Base-by-base conservation (phyloP, 306 rosid species). In the Casuarina cunninghamiana region DNA sequence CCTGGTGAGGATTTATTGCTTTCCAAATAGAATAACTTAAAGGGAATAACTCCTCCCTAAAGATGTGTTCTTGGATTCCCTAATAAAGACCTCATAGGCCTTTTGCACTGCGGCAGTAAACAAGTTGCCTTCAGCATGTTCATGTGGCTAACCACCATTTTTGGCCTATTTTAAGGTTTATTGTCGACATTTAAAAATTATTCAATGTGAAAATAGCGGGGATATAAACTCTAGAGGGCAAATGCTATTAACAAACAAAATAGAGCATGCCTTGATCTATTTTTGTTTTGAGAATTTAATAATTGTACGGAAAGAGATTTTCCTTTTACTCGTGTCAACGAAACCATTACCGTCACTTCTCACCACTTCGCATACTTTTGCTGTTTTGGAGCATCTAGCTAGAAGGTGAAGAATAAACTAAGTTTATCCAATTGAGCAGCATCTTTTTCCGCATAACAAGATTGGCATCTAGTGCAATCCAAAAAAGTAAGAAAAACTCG, bases 111-210 rank as follows among this genome's bases (percentile, higher is more conserved):
- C 16, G 7, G 37, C 71, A 80, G 38, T 72, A 77, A 75, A 26
- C 9, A 78, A 75, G 81, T 60, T 43, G 73, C 77, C 48, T 69
- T 61, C 41, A 74, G 75, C 77, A 6, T 76, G 8, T 67, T 46
- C 11, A 70, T 79, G 81, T 60, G 80, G 76, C 66, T 21, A 74
- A 77, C 85, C 84, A 84, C 71, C 68, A 49, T 72, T 77, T 35
- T 39, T 72, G 86, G 79, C 73, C 12, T 62, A 79, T 15, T 69
- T 87, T 84, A 81, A 72, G 71, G 48, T 75, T 57, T 26, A 26
- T 26, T 26, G 32, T 26, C 32, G 32, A 26, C 32, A 26, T 26
- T 26, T 26, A 26, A 26, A 26, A 26, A 26, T 26, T 26, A 26
- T 26, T 26, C 32, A 26, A 26, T 26, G 32, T 26, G 32, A 26